A percentile compares a stretch with the other conserved stretches of the same genome.
Conservation (phyloP, 257 asterid species). For the Linaria vulgaris region DNA sequence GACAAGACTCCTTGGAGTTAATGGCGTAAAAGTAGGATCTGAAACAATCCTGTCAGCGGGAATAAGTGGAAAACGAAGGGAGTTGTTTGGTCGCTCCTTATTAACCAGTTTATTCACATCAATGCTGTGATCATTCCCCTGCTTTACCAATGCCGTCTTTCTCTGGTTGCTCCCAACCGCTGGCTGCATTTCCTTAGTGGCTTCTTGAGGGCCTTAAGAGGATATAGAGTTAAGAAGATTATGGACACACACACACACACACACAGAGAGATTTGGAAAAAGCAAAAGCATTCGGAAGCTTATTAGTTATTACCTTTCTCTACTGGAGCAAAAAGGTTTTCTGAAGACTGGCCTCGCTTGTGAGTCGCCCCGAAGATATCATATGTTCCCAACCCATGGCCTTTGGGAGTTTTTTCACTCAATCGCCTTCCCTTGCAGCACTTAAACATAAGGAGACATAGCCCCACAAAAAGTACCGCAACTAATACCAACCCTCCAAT, state of each 20-base stretch:
- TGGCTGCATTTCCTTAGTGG: conserved; percentile 35
- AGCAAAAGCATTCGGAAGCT: background rate
- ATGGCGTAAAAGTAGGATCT: conserved; percentile 56
- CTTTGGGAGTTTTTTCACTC: conserved; percentile 30
- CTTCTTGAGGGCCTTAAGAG: conserved; percentile 32
- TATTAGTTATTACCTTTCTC: conserved; percentile 43
- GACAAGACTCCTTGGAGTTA: conserved; percentile 37
- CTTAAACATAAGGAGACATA: conserved; percentile 46
- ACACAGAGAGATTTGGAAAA: background rate
- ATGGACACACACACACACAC: background rate
- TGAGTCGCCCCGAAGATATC: conserved; percentile 32
- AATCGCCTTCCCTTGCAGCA: conserved; percentile 44
- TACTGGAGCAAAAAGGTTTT: conserved; percentile 39
- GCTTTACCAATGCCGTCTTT: conserved; percentile 31
- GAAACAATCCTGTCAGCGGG: conserved; percentile 58
- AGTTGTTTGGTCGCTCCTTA: conserved; percentile 38
- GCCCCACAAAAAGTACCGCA: conserved; percentile 40
- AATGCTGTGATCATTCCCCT: conserved; percentile 45
- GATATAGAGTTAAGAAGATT: background rate
- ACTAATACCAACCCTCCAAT: conserved; percentile 49
- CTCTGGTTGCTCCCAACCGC: conserved; percentile 35
- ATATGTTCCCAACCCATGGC: conserved; percentile 33
- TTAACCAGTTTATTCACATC: conserved; percentile 36
- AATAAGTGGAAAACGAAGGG: conserved; percentile 59
- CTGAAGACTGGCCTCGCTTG: conserved; percentile 34